A percentile compares a stretch with the other conserved stretches of the same genome.
Evolutionary conservation across 2,329 filamentous ascomycete genomes (phyloP).

Genomic region (Ophiostoma sp.): DNA sequence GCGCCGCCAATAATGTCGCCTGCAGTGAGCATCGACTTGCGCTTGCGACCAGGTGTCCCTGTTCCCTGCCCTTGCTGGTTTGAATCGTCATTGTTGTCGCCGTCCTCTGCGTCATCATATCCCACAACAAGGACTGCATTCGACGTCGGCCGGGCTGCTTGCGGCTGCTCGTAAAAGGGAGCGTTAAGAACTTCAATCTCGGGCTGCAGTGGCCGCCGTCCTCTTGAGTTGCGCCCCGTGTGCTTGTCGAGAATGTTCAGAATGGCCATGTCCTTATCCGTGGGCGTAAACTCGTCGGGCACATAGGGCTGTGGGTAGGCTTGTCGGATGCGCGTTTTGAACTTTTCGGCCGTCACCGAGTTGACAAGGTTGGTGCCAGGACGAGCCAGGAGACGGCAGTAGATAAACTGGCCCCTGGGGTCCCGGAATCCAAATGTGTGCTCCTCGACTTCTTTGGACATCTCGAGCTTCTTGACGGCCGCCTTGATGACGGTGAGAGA

Average conservation of each 20-base stretch:
- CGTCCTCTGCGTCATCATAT: background rate
- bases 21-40: background rate
- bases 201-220: slow-evolving; percentile 40
- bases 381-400: slow-evolving; percentile 48
- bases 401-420: slow-evolving; percentile 44
- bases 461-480: slow-evolving; percentile 43
- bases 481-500: slow-evolving; percentile 43
- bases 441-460: slow-evolving; percentile 40
- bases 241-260: slow-evolving; percentile 33
- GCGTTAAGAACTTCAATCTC: slow-evolving; percentile 53
- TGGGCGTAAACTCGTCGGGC: slow-evolving; percentile 42
- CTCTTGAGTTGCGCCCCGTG: slow-evolving; percentile 33
- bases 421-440: slow-evolving; percentile 49
- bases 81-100: background rate
- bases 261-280: slow-evolving; percentile 39
- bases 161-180: slow-evolving; percentile 46
- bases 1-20: background rate
- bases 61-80: background rate
- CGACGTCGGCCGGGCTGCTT: background rate
- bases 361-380: slow-evolving; percentile 46
- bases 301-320: slow-evolving; percentile 49
- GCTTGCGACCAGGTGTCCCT: slow-evolving; percentile 7
- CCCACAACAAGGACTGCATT: slow-evolving; percentile 16
- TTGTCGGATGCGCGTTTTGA: slow-evolving; percentile 52
- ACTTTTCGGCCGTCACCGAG: slow-evolving; percentile 40